These are phyloP conservation scores for Yarrowia osloensis DNA, from an alignment of 805 yeast species.

Conservation along the genomic window DNA sequence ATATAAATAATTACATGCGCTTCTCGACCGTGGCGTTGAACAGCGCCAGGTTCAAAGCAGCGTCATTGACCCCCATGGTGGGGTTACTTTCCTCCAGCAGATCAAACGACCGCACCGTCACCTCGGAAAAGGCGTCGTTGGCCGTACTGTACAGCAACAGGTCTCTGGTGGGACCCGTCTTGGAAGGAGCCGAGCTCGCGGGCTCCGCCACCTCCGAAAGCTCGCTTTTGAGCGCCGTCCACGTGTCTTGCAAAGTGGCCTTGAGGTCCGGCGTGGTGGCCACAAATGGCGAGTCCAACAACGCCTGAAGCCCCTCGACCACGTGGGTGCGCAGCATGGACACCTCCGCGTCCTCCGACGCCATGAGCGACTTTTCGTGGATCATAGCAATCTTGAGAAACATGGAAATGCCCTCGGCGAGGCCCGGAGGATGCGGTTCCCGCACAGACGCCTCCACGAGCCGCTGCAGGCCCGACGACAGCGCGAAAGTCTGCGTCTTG, in stretches of 20 bases:
- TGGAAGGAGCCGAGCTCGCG: constrained; percentile 16
- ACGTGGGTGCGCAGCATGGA: constrained; percentile 19
- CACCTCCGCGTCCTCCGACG: constrained; percentile 12
- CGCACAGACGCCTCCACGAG: constrained; percentile 29
- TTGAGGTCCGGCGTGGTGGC: constrained; percentile 5
- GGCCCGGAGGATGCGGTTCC: constrained; percentile 25
- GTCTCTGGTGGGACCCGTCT: constrained; percentile 28
- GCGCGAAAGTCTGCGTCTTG: constrained; percentile 30
- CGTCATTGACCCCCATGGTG: constrained; percentile 51
- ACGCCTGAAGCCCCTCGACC: constrained; percentile 3
- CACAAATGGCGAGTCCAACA: constrained; percentile 31
- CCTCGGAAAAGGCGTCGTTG: constrained; percentile 42
- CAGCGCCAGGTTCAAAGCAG: constrained; percentile 54
- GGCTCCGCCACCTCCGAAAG: constrained; percentile 23
- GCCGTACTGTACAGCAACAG: constrained; percentile 41
- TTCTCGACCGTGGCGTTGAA: constrained; percentile 56
- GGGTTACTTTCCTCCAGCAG: constrained; percentile 60
- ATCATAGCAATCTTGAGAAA: constrained; percentile 39
- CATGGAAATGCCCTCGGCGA: constrained; percentile 35
- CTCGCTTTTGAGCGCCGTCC: constrained; percentile 9
- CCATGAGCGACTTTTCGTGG: constrained; percentile 32
- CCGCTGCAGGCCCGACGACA: constrained; percentile 33
- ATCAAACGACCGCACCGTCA: constrained; percentile 55
- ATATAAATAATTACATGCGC: constrained; percentile 40
- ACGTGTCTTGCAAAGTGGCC: constrained; percentile 25